These are phyloP conservation scores for Cryphonectria radicalis DNA, from an alignment of 2,329 filamentous ascomycete species.

Conservation along the genomic window DNA sequence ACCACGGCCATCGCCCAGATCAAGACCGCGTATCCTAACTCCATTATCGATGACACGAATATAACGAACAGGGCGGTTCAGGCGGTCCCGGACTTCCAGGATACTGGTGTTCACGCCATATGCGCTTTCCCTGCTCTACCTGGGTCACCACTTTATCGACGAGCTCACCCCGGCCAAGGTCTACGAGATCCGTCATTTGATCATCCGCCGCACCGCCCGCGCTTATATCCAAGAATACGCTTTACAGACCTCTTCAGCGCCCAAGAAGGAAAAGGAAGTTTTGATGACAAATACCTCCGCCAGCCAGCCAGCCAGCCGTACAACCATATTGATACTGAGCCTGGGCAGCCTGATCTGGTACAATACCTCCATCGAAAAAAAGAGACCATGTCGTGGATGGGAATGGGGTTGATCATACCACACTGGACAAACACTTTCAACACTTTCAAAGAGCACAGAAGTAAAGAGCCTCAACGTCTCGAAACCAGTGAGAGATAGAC, in stretches of 20 bases:
- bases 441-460: neutral
- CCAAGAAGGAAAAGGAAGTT: no score
- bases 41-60: neutral
- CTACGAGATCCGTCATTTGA: neutral
- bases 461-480: neutral
- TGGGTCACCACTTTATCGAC: neutral
- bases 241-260: neutral
- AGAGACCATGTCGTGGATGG: no score
- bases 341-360: no score
- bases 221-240: neutral
- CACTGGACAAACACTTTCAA: no score
- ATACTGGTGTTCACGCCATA: neutral
- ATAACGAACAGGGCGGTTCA: neutral
- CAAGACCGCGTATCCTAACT: neutral
- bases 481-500: neutral
- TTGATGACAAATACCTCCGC: no score
- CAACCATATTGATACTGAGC: no score
- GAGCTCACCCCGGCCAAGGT: neutral
- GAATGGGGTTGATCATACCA: no score
- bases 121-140: neutral
- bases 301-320: no score
- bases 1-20: neutral
- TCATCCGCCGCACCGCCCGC: neutral
- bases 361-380: no score
- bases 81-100: fast-evolving